Evolutionary conservation across 805 yeast species (phyloP).

Genomic region (Candida boleticola): DNA sequence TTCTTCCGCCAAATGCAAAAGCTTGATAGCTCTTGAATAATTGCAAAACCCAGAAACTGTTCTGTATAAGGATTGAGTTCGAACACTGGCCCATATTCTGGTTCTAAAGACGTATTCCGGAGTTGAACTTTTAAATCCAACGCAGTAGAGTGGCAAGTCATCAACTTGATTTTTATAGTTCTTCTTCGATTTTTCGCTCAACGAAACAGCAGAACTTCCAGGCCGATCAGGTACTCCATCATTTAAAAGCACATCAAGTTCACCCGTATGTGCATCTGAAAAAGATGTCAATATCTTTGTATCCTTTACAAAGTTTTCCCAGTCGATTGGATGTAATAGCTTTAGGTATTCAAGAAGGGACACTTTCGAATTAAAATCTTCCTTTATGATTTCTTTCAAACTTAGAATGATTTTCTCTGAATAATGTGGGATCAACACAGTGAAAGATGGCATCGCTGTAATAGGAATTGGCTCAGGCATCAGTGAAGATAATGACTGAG

Average conservation of each 20-base stretch:
- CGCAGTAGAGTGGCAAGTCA: conserved; percentile 67
- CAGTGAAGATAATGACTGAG: conserved; percentile 49
- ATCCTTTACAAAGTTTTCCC: conserved; percentile 79
- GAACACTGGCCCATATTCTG: conserved; percentile 81
- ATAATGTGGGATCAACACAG: conserved; percentile 53
- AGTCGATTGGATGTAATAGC: conserved; percentile 67
- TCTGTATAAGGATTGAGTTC: conserved; percentile 80
- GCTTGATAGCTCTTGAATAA: conserved; percentile 68
- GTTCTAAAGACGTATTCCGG: conserved; percentile 68
- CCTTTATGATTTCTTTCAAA: conserved; percentile 46
- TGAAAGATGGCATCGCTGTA: conserved; percentile 48
- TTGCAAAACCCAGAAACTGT: conserved; percentile 84
- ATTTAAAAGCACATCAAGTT: background rate
- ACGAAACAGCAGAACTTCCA: background rate
- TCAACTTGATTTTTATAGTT: conserved; percentile 31
- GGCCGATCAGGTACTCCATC: background rate
- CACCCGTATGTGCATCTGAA: background rate
- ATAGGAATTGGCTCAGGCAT: conserved; percentile 49
- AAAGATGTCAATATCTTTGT: conserved; percentile 45
- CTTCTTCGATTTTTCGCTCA: conserved; percentile 10
- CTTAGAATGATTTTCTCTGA: conserved; percentile 47
- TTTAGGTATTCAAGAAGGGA: conserved; percentile 79
- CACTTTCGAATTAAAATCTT: conserved; percentile 42
- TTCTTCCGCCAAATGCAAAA: conserved; percentile 64
- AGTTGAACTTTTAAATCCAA: conserved; percentile 69